These are phyloP conservation scores for Candida taoyuanica DNA, from an alignment of 805 yeast genomes.

Conservation along the genomic window DNA sequence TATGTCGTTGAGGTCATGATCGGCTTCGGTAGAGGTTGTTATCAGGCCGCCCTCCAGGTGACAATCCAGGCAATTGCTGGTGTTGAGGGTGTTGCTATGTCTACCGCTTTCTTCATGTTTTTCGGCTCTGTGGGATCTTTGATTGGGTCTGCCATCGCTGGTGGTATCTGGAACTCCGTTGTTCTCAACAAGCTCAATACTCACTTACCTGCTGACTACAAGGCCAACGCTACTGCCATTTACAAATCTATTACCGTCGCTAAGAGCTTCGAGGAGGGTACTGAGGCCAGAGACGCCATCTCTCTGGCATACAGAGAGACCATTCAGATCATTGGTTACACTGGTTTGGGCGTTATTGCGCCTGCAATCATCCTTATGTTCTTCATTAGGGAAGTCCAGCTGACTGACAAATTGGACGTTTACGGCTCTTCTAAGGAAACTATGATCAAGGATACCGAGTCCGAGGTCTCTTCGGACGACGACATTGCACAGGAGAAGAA, in stretches of 20 bases:
- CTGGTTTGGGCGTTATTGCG: conserved; percentile 26
- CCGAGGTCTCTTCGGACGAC: neutral
- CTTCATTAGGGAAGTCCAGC: conserved; percentile 25
- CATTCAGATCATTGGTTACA: conserved; percentile 28
- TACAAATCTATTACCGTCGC: conserved; percentile 26
- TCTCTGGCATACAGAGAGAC: conserved; percentile 31
- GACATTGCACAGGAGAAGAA: neutral
- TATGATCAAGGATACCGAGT: conserved; percentile 3
- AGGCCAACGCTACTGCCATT: conserved; percentile 23
- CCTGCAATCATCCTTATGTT: conserved; percentile 28
- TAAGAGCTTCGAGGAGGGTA: conserved; percentile 24
- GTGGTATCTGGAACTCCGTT: conserved; percentile 29
- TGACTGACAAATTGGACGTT: conserved; percentile 23
- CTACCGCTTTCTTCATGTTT: conserved; percentile 29
- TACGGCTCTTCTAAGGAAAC: conserved; percentile 17
- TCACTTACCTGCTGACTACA: conserved; percentile 22
- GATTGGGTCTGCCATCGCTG: conserved; percentile 28
- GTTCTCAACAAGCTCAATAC: conserved; percentile 17
- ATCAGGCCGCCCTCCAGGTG: conserved; percentile 25
- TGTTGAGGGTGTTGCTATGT: conserved; percentile 28
- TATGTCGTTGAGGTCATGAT: conserved; percentile 25
- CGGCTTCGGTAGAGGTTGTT: conserved; percentile 29
- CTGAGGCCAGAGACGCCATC: conserved; percentile 26
- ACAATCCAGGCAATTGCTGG: conserved; percentile 29
- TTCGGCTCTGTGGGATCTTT: conserved; percentile 28